Evolutionary conservation across 345 rosid species (phyloP).

Genomic region (Lepidium aucheri): DNA sequence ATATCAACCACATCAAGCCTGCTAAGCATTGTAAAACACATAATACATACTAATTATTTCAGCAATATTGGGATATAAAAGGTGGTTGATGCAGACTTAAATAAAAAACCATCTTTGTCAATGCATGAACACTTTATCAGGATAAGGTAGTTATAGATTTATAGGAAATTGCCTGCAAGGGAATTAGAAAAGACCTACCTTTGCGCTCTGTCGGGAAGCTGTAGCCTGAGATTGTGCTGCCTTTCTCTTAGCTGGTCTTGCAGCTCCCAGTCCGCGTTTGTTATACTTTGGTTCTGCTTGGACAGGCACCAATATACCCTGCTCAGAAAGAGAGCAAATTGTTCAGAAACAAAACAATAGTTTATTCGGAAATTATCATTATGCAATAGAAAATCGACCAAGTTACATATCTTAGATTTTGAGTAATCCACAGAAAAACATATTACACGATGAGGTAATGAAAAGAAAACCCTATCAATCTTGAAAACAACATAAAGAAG

Average conservation of each 20-base stretch:
- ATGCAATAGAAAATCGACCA: neutral
- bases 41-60: neutral
- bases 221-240: constrained; percentile 15
- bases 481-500: neutral
- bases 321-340: constrained; percentile 11
- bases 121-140: neutral
- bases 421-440: neutral
- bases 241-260: constrained; percentile 34
- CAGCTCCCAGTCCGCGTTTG: constrained; percentile 78
- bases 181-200: constrained; percentile 10
- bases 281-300: constrained; percentile 47
- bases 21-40: neutral
- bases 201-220: constrained; percentile 21
- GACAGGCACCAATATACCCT: constrained; percentile 82
- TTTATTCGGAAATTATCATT: neutral
- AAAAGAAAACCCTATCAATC: neutral
- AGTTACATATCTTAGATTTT: neutral
- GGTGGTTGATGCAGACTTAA: neutral
- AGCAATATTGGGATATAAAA: neutral
- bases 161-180: neutral
- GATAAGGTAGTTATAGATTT: neutral
- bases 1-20: neutral
- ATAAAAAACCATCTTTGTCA: neutral
- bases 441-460: neutral
- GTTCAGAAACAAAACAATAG: neutral